These are phyloP conservation scores for Pestalotiopsis sp. DNA, from an alignment of 2,329 filamentous ascomycete genomes.

Conservation along the genomic window DNA sequence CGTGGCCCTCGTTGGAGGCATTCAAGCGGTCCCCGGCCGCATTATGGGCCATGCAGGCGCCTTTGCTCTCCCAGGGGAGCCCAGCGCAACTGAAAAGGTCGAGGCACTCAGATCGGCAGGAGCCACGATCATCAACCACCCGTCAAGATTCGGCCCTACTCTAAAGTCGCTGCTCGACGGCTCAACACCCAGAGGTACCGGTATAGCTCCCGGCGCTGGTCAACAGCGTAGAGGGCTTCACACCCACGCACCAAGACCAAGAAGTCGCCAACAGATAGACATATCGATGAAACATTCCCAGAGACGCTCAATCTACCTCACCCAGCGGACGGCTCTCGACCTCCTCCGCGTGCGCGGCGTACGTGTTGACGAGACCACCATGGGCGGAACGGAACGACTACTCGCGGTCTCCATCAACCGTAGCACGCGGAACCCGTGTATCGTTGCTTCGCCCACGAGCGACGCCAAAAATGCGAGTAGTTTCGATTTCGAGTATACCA, in stretches of 20 bases:
- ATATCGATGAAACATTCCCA: conserved; percentile 31
- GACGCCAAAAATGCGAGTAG: conserved; percentile 46
- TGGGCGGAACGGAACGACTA: conserved; percentile 45
- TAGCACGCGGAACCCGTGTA: conserved; percentile 61
- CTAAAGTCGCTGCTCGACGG: conserved; percentile 64
- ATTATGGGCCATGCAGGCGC: conserved; percentile 84
- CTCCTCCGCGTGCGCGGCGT: conserved; percentile 57
- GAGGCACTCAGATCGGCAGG: conserved; percentile 67
- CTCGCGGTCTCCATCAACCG: conserved; percentile 70
- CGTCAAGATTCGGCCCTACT: conserved; percentile 71
- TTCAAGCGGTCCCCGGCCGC: conserved; percentile 62
- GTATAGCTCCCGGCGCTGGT: conserved; percentile 17
- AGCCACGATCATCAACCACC: conserved; percentile 73
- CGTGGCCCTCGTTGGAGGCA: conserved; percentile 70
- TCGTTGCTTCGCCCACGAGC: conserved; percentile 60
- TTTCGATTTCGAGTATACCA: conserved; percentile 65
- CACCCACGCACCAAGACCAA: conserved; percentile 40
- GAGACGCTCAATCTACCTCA: conserved; percentile 57
- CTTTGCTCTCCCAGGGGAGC: conserved; percentile 69
- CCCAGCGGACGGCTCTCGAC: conserved; percentile 53
- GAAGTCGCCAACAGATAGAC: conserved; percentile 16
- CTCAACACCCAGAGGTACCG: conserved; percentile 18
- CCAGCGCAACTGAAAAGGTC: conserved; percentile 67
- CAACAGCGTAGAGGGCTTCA: conserved; percentile 52
- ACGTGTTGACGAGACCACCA: conserved; percentile 38